phyloP scores from a whole-genome alignment of 805 yeast species.

The Myxozyma mucilagina region DNA sequence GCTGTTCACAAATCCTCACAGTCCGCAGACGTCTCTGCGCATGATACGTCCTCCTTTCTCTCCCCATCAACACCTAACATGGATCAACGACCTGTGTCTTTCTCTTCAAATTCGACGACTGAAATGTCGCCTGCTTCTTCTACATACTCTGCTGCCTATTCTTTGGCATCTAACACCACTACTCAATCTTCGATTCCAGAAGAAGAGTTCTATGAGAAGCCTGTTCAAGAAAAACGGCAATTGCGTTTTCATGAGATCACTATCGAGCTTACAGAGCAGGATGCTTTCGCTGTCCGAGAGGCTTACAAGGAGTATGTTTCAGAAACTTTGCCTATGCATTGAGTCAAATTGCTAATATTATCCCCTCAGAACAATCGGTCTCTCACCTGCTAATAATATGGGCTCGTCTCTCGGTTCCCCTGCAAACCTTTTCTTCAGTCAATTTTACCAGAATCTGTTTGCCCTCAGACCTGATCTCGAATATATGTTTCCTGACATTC shows the following conservation, averaged over 20 bases:
- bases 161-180: constrained; percentile 1
- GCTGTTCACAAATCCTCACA: too few relatives aligned
- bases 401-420: constrained; percentile 21
- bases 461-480: constrained; percentile 51
- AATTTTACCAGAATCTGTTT: constrained; percentile 57
- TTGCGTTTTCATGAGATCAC: constrained; percentile 18
- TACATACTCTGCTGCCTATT: constrained; percentile 3
- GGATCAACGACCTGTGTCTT: neutral
- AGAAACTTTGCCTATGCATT: neutral
- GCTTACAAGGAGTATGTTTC: constrained; percentile 23
- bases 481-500: constrained; percentile 55
- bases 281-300: constrained; percentile 23
- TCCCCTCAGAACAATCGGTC: constrained; percentile 19
- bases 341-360: neutral
- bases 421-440: constrained; percentile 51
- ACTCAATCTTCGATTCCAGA: constrained; percentile 4
- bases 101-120: constrained; percentile 6
- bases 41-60: neutral
- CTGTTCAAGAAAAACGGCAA: neutral
- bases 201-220: neutral
- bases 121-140: neutral
- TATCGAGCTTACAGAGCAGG: constrained; percentile 27
- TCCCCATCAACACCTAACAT: neutral
- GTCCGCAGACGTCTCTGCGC: too few relatives aligned
- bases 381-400: constrained; percentile 17